Evolutionary conservation across 331 rosid species (phyloP).

Genomic region (Erythrophleum ivorense): DNA sequence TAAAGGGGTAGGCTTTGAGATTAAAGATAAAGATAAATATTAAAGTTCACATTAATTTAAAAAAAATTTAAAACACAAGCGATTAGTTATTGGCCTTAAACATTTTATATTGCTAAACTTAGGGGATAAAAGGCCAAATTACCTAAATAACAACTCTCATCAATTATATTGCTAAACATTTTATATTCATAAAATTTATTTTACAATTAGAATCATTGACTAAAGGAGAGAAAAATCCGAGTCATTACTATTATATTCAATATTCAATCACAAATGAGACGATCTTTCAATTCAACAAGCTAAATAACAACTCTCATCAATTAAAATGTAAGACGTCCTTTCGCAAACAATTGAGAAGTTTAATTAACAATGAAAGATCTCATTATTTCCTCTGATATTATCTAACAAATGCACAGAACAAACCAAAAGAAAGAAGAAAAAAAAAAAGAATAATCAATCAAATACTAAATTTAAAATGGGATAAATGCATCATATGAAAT

Average conservation of each 20-base stretch:
- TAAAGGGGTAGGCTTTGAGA: no score
- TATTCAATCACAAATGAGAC: neutral
- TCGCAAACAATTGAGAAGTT: neutral
- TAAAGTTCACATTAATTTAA: no score
- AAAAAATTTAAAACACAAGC: no score
- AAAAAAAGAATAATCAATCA: neutral
- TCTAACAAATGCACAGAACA: no score
- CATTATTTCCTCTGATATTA: no score
- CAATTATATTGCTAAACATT: no score
- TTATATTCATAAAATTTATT: no score
- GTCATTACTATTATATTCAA: neutral
- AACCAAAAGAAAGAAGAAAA: no score
- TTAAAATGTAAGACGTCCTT: neutral
- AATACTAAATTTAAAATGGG: neutral
- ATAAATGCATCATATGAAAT: neutral
- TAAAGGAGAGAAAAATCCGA: neutral
- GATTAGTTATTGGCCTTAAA: neutral
- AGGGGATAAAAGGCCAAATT: no score
- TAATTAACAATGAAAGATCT: no score
- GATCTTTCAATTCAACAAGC: neutral
- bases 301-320: neutral
- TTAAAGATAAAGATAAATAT: no score
- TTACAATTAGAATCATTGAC: conserved; percentile 7
- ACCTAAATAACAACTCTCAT: no score
- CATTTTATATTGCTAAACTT: neutral